These are phyloP conservation scores for Sanghuangporus sanghuang DNA, from an alignment of 1,284 basidiomycete genomes.

Conservation along the genomic window DNA sequence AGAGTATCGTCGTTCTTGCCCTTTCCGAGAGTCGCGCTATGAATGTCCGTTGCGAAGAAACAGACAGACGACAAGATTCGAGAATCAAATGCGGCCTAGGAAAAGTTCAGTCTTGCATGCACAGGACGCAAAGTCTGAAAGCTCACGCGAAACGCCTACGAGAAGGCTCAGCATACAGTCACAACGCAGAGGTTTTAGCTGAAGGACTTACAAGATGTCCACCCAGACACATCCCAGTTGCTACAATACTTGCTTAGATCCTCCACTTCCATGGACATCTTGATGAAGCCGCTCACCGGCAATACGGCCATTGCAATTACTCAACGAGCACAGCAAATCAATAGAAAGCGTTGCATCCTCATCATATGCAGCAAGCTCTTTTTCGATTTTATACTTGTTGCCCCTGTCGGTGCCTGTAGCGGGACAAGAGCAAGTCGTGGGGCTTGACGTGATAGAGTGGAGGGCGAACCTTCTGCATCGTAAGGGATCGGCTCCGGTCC, in stretches of 20 bases:
- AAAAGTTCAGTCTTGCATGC: not conserved
- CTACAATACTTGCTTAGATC: constrained; percentile 31
- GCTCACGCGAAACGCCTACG: constrained; percentile 53
- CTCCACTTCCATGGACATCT: not conserved
- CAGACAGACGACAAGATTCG: constrained; percentile 83
- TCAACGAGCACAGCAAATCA: constrained; percentile 66
- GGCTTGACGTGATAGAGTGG: not conserved
- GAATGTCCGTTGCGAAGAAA: constrained; percentile 91
- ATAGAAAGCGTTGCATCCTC: constrained; percentile 80
- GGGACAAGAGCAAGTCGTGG: not conserved
- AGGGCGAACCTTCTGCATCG: constrained; percentile 64
- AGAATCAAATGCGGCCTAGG: constrained; percentile 77
- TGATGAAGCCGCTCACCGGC: constrained; percentile 46
- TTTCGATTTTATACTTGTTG: constrained; percentile 90
- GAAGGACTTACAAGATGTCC: constrained; percentile 63
- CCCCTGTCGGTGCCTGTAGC: constrained; percentile 70
- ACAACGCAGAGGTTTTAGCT: not conserved
- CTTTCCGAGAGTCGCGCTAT: constrained; percentile 81
- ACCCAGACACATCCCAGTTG: constrained; percentile 82
- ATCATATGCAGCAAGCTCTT: constrained; percentile 77
- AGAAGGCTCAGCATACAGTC: not conserved
- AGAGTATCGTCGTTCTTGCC: constrained; percentile 80
- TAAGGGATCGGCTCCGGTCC: constrained; percentile 84
- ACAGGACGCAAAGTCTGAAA: not conserved
- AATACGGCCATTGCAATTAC: constrained; percentile 86